Conservation (phyloP, 129 eudicot genomes). For the Escallonia rubra region DNA sequence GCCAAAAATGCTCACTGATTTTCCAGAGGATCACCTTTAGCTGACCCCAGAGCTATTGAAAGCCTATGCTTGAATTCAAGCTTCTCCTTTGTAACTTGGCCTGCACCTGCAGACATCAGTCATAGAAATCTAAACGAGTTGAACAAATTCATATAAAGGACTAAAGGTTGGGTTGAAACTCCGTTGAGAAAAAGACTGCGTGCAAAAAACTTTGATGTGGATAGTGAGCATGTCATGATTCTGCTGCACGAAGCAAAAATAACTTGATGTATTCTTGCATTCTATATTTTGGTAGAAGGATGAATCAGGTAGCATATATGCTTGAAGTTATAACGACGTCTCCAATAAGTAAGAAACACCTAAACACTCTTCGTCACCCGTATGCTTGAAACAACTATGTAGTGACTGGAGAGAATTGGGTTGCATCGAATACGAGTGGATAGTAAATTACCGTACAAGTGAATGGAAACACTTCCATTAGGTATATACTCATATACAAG, state of each 20-base stretch:
- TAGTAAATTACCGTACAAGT: slow-evolving; percentile 73
- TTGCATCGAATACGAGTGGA: not conserved
- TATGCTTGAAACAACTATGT: not conserved
- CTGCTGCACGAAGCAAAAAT: not conserved
- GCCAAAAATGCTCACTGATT: slow-evolving; percentile 98
- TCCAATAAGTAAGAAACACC: no score
- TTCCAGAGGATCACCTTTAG: slow-evolving; percentile 99
- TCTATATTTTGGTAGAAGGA: no score
- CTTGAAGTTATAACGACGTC: no score
- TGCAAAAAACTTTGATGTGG: not conserved
- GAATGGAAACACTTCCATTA: slow-evolving; percentile 94
- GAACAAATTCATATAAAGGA: not conserved
- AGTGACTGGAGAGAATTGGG: not conserved
- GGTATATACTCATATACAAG: slow-evolving; percentile 94
- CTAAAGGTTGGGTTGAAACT: not conserved
- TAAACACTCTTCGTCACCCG: not conserved
- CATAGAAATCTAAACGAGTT: slow-evolving; percentile 3
- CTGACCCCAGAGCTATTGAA: slow-evolving; percentile 92
- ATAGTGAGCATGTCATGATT: not conserved
- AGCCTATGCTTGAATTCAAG: slow-evolving; percentile 97
- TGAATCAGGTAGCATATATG: no score
- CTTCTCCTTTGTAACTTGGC: slow-evolving; percentile 72
- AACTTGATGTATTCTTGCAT: no score
- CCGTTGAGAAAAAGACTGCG: not conserved
- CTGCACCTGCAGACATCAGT: slow-evolving; percentile 54